Percentiles rank a stretch among this genome's conserved stretches.
Evolutionary conservation across 2,329 filamentous ascomycete genomes (phyloP).

Genomic region (Xylariales sp.): DNA sequence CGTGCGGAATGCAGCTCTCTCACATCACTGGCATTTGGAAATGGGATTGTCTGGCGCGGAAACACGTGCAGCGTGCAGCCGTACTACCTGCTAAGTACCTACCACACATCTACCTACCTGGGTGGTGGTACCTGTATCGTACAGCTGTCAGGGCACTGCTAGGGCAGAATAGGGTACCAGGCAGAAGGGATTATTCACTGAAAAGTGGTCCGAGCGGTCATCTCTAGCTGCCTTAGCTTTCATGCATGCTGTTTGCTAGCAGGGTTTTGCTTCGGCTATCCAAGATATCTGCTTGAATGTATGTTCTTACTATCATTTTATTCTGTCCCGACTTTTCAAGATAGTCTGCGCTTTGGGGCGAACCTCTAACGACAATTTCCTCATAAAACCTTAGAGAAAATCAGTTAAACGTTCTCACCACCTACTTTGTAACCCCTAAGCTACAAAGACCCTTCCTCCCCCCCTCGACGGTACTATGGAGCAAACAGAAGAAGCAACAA

Average conservation of each 20-base stretch:
- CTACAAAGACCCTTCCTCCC: neutral
- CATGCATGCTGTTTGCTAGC: neutral
- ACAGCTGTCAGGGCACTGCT: neutral
- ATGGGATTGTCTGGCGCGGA: constrained; percentile 15
- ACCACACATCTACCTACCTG: too few relatives aligned
- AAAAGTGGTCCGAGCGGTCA: neutral
- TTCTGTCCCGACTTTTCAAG: neutral
- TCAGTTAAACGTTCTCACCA: neutral
- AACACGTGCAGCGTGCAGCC: constrained; percentile 24
- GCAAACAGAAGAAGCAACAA: constrained; percentile 25
- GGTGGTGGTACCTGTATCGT: too few relatives aligned
- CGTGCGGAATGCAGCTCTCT: neutral
- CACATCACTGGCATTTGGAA: constrained; percentile 1
- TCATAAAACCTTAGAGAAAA: neutral
- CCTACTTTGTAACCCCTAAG: neutral
- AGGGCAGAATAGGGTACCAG: neutral
- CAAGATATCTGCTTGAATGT: constrained; percentile 2
- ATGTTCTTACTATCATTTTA: neutral
- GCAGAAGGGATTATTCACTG: too few relatives aligned
- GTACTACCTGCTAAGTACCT: neutral
- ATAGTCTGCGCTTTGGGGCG: neutral
- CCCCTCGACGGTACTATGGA: constrained; percentile 37
- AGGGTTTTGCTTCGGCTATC: neutral
- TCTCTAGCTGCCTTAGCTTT: constrained; percentile 5
- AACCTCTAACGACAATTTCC: neutral